Percentiles rank a stretch among this genome's conserved stretches.
Evolutionary conservation across 1,284 basidiomycete genomes (phyloP).

Genomic region (Ustilago shanxiensis): DNA sequence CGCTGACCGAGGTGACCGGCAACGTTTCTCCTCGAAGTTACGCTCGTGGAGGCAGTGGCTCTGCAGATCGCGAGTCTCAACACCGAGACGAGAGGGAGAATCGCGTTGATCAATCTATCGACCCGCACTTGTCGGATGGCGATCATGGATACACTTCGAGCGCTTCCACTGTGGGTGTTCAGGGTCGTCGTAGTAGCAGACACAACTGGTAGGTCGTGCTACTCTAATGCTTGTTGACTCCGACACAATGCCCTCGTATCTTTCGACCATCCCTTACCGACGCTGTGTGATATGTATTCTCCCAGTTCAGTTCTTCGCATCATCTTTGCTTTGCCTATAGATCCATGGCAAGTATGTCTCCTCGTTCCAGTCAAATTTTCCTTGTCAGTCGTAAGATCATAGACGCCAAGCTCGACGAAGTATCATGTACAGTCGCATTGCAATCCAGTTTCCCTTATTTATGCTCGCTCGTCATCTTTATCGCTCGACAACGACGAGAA

Average conservation of each 20-base stretch:
- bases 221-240: too few relatives aligned
- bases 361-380: too few relatives aligned
- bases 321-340: background rate
- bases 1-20: conserved; percentile 37
- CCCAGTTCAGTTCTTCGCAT: background rate
- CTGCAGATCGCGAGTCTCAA: background rate
- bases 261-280: background rate
- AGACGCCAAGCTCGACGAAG: background rate
- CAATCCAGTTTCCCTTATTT: too few relatives aligned
- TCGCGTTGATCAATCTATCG: background rate
- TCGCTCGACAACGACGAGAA: too few relatives aligned
- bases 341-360: too few relatives aligned
- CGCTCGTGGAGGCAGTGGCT: background rate
- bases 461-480: background rate
- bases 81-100: background rate
- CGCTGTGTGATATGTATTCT: background rate
- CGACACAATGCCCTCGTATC: background rate
- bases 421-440: background rate
- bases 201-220: conserved; percentile 8
- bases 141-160: conserved; percentile 6
- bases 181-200: background rate
- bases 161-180: conserved; percentile 9
- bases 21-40: conserved; percentile 24
- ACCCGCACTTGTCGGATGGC: conserved; percentile 9
- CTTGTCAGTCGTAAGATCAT: background rate